Conservation (phyloP, 2,329 filamentous ascomycete species). For the Aspergillus neoniger region DNA sequence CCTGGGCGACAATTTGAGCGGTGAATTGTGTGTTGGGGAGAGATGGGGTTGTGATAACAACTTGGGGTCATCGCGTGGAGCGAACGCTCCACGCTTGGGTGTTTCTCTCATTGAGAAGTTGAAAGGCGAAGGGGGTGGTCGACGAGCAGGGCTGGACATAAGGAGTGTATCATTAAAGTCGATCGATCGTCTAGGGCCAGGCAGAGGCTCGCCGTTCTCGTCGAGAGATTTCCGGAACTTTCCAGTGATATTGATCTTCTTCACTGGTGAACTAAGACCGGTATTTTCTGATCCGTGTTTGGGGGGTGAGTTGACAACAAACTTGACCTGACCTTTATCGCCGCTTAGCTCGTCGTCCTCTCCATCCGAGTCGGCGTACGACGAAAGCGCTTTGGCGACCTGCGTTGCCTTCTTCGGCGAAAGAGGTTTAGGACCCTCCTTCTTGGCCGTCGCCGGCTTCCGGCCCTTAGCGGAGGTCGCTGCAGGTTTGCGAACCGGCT, state of each 20-base stretch:
- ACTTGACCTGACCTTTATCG: slow-evolving; percentile 37
- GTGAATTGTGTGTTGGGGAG: slow-evolving; percentile 37
- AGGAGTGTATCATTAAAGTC: slow-evolving; percentile 37
- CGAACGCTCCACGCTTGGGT: slow-evolving; percentile 37
- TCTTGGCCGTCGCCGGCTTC: slow-evolving; percentile 37
- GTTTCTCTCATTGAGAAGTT: slow-evolving; percentile 46
- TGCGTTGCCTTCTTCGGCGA: slow-evolving; percentile 54
- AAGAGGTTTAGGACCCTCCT: slow-evolving; percentile 38
- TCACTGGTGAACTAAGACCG: slow-evolving; percentile 38
- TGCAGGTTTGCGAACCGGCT: slow-evolving; percentile 48
- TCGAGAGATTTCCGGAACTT: slow-evolving; percentile 30
- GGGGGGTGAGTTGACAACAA: slow-evolving; percentile 37
- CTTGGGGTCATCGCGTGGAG: slow-evolving; percentile 26
- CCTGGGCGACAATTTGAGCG: slow-evolving; percentile 48
- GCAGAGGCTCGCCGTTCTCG: slow-evolving; percentile 36
- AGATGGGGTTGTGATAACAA: slow-evolving; percentile 26
- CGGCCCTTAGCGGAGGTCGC: slow-evolving; percentile 32
- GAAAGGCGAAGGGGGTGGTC: slow-evolving; percentile 48
- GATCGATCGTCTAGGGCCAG: slow-evolving; percentile 30
- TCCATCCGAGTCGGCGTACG: slow-evolving; percentile 40
- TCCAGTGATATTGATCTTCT: slow-evolving; percentile 34
- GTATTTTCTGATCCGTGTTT: slow-evolving; percentile 32
- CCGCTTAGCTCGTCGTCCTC: slow-evolving; percentile 48
- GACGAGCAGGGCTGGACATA: slow-evolving; percentile 48
- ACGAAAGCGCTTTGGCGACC: slow-evolving; percentile 43